Evolutionary conservation across 1,139 yeast genomes (phyloP), one percentile per base, ranked within the genome.

Genomic region (Lodderomyces oxycetoniae): DNA sequence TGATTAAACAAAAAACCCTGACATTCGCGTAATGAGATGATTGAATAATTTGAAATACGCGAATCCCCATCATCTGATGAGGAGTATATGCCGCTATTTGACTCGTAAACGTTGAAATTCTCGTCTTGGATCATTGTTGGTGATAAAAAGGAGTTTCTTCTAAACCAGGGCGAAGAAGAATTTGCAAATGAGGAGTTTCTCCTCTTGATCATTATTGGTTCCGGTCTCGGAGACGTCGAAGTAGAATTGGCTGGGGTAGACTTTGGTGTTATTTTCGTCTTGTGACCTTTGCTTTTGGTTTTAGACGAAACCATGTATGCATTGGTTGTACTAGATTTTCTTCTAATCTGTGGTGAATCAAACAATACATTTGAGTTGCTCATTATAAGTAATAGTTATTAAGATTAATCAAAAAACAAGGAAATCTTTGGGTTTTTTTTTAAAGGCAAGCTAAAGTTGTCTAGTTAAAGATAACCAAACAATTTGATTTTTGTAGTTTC

Each of bases 1-100:
- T 79, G 87, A 53, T 82, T 82, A 71, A 85, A 82, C 13, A 75
- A 59, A 48, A 81, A 82, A 4, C 91, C 91, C 51, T 82, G 89
- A 32, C 79, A 68, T 49, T 80, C 86, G 33, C 69, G 70, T 24
- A 82, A 59, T 23, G 77, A 70, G 30, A 71, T 64, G 11, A 67
- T 62, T 37, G 58, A 64, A 41, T 61, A 63, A 30, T 57, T 54
- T 5, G 63, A 27, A n/a, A 15, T 8, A 21, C 13, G 16, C 16
- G 11, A 21, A n/a, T 21, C 28, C 20, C 15, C 21, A 39, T 57
- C 63, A 41, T 59, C 61, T 6, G 26, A n/a, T 8, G 14, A n/a
- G 26, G 6, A n/a, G 12, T 53, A 53, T 43, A 57, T 61, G 33
- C 25, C 28, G 20, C 54, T 57, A 40, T 56, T 61, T 25, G 53